phyloP scores from a whole-genome alignment of 176 grass and related monocot genomes.

The Tillandsia fasciculata region DNA sequence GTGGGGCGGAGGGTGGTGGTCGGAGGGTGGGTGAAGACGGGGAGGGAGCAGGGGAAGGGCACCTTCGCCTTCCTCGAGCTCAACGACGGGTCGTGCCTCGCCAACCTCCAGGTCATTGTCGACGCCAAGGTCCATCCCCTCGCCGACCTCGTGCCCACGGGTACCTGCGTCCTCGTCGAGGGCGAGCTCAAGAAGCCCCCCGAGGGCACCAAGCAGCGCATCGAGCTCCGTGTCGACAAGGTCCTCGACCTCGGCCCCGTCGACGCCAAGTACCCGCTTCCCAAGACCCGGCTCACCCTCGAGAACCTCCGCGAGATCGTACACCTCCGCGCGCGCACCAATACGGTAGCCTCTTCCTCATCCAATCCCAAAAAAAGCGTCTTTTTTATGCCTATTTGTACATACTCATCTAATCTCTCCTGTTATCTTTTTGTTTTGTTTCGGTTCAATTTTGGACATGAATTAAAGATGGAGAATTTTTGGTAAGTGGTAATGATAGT shows the following conservation, averaged over 20 bases:
- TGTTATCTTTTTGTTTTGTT: too few relatives aligned
- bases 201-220: constrained; percentile 53
- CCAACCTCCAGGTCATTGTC: constrained; percentile 72
- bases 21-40: constrained; percentile 73
- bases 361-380: not conserved
- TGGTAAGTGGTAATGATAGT: not conserved
- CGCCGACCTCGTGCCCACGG: constrained; percentile 48
- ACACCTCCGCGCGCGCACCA: constrained; percentile 77
- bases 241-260: constrained; percentile 75
- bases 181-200: constrained; percentile 71
- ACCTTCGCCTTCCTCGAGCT: constrained; percentile 76
- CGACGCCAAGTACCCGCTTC: constrained; percentile 68
- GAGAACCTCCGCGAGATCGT: constrained; percentile 72
- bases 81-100: constrained; percentile 82
- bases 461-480: not conserved
- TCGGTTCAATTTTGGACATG: not conserved
- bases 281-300: constrained; percentile 66
- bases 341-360: constrained; percentile 37
- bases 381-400: not conserved
- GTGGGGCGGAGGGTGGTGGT: constrained; percentile 47
- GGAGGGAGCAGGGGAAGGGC: constrained; percentile 59
- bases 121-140: constrained; percentile 45
- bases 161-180: constrained; percentile 81
- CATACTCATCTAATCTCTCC: not conserved
- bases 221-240: constrained; percentile 56